Conservation (phyloP, 2,329 filamentous ascomycete genomes). For the Fusarium veterinarium region DNA sequence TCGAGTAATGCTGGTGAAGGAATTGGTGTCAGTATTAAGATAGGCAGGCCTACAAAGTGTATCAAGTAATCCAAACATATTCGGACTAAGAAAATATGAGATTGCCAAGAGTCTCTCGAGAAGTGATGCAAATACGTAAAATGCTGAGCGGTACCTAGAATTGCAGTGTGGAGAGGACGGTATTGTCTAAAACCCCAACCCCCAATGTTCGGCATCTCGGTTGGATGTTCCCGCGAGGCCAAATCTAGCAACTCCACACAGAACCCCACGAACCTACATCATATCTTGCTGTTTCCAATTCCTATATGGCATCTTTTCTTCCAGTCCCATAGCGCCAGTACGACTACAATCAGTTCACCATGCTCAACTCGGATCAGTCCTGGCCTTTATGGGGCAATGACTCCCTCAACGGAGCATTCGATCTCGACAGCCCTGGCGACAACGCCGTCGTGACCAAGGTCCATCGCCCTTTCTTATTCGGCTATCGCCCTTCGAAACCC, state of each 20-base stretch:
- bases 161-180: not conserved
- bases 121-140: fast-evolving
- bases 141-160: not conserved
- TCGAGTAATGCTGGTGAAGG: fast-evolving
- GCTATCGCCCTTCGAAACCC: conserved; percentile 23
- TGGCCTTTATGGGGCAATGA: conserved; percentile 32
- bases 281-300: not conserved
- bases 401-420: conserved; percentile 30
- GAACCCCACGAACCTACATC: not conserved
- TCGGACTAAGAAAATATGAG: too few species aligned
- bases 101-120: too few species aligned
- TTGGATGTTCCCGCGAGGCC: conserved; percentile 33
- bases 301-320: fast-evolving
- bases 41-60: not conserved
- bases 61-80: not conserved
- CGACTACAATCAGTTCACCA: not conserved
- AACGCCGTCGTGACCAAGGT: conserved; percentile 35
- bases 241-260: conserved; percentile 4
- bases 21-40: too few species aligned
- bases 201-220: conserved; percentile 27
- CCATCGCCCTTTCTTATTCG: conserved; percentile 31
- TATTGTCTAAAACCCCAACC: not conserved
- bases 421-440: conserved; percentile 13
- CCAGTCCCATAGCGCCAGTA: fast-evolving
- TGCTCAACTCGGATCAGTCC: conserved; percentile 26